phyloP scores from a whole-genome alignment of 1,284 basidiomycete species.

The Cryptococcus sp. region DNA sequence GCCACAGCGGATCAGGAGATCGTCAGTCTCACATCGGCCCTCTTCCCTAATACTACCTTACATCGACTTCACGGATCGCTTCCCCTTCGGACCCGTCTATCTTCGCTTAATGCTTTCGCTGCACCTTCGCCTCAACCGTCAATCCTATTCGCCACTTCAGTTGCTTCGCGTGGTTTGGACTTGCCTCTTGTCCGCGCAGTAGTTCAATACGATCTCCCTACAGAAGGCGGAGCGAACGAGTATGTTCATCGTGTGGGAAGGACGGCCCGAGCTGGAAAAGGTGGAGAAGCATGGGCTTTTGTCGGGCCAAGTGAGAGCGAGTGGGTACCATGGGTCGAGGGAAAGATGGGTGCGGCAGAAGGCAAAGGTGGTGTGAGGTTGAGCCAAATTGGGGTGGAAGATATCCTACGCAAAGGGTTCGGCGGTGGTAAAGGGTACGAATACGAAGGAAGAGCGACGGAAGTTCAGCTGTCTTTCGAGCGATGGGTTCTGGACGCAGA shows the following conservation, averaged over 20 bases:
- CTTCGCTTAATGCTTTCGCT: slow-evolving; percentile 80
- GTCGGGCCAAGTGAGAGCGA: slow-evolving; percentile 77
- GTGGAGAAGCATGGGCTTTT: slow-evolving; percentile 89
- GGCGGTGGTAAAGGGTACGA: slow-evolving; percentile 71
- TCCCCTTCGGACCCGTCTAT: slow-evolving; percentile 74
- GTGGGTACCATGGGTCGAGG: slow-evolving; percentile 87
- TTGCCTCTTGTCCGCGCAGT: slow-evolving; percentile 92
- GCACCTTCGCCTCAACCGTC: slow-evolving; percentile 56
- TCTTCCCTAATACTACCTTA: slow-evolving; percentile 78
- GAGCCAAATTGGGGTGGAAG: slow-evolving; percentile 66
- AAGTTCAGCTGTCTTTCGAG: slow-evolving; percentile 93
- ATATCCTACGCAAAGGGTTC: slow-evolving; percentile 75
- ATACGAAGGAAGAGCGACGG: slow-evolving; percentile 88
- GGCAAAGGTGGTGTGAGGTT: slow-evolving; percentile 58
- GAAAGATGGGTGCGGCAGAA: slow-evolving; percentile 62
- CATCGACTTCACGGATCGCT: slow-evolving; percentile 95
- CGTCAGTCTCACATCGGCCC: slow-evolving; percentile 65
- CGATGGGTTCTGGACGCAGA: slow-evolving; percentile 81
- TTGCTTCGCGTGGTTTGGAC: slow-evolving; percentile 97
- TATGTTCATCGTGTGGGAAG: slow-evolving; percentile 97
- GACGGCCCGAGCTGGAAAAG: slow-evolving; percentile 89
- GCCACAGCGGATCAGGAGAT: slow-evolving; percentile 48
- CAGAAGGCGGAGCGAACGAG: slow-evolving; percentile 93
- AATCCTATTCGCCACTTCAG: slow-evolving; percentile 90
- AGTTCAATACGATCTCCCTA: slow-evolving; percentile 95